Conservation (phyloP, 495 filamentous ascomycete genomes). For the Rostrohypoxylon terebratum region DNA sequence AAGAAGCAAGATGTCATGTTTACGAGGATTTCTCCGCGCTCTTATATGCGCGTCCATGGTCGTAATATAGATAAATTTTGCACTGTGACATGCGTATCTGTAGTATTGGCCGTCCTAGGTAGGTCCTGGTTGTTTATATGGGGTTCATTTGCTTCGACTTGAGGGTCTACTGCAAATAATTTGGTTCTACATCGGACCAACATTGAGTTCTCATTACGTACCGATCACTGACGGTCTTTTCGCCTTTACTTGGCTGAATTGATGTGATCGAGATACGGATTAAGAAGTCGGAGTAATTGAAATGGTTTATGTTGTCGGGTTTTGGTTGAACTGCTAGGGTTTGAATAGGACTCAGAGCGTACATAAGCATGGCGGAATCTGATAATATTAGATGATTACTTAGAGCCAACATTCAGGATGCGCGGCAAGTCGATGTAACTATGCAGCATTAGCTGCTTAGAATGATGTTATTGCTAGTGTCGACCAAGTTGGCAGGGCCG, state of each 20-base stretch:
- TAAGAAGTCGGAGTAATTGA: constrained; percentile 6
- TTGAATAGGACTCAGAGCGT: neutral
- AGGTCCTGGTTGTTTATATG: neutral
- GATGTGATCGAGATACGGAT: neutral
- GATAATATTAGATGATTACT: neutral
- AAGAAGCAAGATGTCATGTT: constrained; percentile 35
- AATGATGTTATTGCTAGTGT: neutral
- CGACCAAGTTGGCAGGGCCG: neutral
- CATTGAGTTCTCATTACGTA: neutral
- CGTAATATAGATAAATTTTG: too few relatives aligned
- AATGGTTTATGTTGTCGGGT: neutral
- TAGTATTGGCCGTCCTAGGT: neutral
- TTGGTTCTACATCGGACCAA: neutral
- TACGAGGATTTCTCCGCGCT: constrained; percentile 18
- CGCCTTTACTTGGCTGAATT: neutral
- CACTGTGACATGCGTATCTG: too few relatives aligned
- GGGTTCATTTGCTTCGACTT: neutral
- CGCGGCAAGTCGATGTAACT: neutral
- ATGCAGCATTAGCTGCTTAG: neutral
- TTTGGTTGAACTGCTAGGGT: neutral
- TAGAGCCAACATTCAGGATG: neutral
- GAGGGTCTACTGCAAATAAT: neutral
- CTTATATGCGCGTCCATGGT: constrained; percentile 11
- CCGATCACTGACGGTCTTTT: neutral
- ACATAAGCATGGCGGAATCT: neutral